Conservation (phyloP, 768 basidiomycete species). For the Lentinula edodes region DNA sequence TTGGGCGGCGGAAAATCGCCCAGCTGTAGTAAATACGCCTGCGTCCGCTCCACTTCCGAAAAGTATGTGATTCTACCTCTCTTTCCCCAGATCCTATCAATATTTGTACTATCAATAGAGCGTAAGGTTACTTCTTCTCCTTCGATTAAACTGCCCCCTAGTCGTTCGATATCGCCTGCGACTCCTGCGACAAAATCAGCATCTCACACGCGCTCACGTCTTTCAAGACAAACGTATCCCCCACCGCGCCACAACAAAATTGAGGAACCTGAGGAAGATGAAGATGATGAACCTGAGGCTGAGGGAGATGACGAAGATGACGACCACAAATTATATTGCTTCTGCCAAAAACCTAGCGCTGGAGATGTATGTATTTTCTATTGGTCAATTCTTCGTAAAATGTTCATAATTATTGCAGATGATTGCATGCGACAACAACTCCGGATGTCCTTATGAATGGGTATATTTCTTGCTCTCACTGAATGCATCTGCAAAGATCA, state of each 20-base stretch:
- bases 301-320: conserved; percentile 37
- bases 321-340: conserved; percentile 44
- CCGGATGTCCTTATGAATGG: conserved; percentile 64
- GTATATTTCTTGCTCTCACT: conserved; percentile 26
- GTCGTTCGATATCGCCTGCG: conserved; percentile 21
- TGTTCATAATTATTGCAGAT: conserved; percentile 31
- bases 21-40: conserved; percentile 24
- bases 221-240: conserved; percentile 40
- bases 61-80: conserved; percentile 25
- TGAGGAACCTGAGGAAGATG: conserved; percentile 23
- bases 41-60: conserved; percentile 28
- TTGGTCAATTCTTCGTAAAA: background rate
- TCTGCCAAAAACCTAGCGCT: conserved; percentile 46
- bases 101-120: conserved; percentile 21
- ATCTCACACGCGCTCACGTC: conserved; percentile 38
- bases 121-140: conserved; percentile 29
- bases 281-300: conserved; percentile 38
- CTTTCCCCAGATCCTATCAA: background rate
- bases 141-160: conserved; percentile 36
- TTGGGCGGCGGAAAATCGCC: background rate
- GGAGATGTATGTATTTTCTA: conserved; percentile 34
- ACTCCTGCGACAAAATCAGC: conserved; percentile 35
- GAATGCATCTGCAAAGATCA: background rate
- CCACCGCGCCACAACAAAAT: conserved; percentile 9
- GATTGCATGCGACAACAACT: conserved; percentile 68